phyloP scores from a whole-genome alignment of 2,329 filamentous ascomycete genomes.

The Penicillium verrucosum region DNA sequence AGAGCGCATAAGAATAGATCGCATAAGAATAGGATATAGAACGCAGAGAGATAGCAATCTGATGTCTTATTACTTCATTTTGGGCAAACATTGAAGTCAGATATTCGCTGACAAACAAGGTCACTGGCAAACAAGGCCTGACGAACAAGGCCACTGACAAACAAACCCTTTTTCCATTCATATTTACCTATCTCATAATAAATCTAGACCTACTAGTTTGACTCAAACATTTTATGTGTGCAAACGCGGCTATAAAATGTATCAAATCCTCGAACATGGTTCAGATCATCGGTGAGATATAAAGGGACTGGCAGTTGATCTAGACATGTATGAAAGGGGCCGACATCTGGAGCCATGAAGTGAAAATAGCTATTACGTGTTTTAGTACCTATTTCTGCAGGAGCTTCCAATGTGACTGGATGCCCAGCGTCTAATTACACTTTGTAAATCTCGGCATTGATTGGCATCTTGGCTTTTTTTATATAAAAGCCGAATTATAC shows the following conservation, averaged over 20 bases:
- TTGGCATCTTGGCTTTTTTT: background rate
- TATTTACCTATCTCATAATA: background rate
- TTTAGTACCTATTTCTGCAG: background rate
- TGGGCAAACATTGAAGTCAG: too few relatives aligned
- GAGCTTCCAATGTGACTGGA: background rate
- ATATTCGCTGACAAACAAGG: too few relatives aligned
- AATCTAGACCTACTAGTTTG: background rate
- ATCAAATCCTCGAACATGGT: background rate
- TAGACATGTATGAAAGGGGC: background rate
- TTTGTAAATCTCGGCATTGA: constrained; percentile 41
- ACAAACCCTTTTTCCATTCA: background rate
- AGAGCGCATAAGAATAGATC: too few relatives aligned
- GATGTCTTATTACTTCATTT: background rate
- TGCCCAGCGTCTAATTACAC: background rate
- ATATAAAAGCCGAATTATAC: background rate
- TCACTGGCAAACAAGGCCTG: too few relatives aligned
- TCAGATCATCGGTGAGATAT: background rate
- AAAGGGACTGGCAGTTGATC: background rate
- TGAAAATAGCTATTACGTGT: background rate
- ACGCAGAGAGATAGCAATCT: background rate
- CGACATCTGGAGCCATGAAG: background rate
- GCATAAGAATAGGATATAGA: too few relatives aligned
- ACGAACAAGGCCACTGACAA: too few relatives aligned
- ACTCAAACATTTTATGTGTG: background rate
- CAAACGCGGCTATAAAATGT: background rate